Base-by-base conservation (phyloP, 345 rosid genomes). In the Reutealis trisperma region DNA sequence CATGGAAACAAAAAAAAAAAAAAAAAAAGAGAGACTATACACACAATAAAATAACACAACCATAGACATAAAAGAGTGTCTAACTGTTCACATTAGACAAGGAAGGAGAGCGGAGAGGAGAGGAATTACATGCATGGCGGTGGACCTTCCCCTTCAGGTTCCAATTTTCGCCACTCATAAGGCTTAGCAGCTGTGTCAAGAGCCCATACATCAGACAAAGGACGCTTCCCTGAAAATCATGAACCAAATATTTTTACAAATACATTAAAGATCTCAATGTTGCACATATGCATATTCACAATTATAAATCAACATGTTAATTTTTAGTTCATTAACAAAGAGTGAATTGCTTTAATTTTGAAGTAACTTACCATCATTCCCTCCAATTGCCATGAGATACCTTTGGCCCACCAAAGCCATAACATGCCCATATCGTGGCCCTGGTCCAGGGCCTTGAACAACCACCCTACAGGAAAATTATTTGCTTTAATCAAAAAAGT, bases 81-180 rank as follows among this genome's bases (percentile, higher is more conserved):
- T 8, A 37, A 21, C 21, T 64, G 18, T 22, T 57, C 12, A 74
- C 6, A 15, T 37, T 27, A 27, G 30, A 27, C 30, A 27, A 1
- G 7, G 47, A 37, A 72, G 70, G 74, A 71, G 76, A 74, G 62
- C 16, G 18, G 77, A 77, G 65, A 49, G 73, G 51, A 34, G 57
- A 80, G 61, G 10, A 51, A 30, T 42, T 67, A 96, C 99, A 94
- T 96, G 99, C 99, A 96, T 71, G 98, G 97, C 70, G 99, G 98
- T 41, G 99, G 99, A 49, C 97, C 99, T 79, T 96, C 99, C 84
- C 99, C 99, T 89, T 96, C 99, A 19, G 97, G 99, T 82, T 96
- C 99, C 89, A 96, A 89, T 77, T 94, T 96, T 81, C 93, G 98
- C 98, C 99, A 96, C 82, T 96, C 99, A 75, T 96, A 96, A 77